These are phyloP conservation scores for Iodosphaeria phyllophila DNA, from an alignment of 2,329 filamentous ascomycete genomes.

Conservation along the genomic window DNA sequence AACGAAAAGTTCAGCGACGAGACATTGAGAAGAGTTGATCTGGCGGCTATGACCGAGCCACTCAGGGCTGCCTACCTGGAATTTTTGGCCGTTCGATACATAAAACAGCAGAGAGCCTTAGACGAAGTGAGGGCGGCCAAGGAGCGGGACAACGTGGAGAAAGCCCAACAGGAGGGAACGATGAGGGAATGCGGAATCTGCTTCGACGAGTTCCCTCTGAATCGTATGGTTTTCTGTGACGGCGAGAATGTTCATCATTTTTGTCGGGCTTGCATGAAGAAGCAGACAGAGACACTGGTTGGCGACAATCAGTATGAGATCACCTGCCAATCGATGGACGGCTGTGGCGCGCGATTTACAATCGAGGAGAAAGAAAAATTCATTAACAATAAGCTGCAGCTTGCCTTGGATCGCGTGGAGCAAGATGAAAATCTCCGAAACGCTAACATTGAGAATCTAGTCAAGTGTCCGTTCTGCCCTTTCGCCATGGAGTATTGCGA, in stretches of 20 bases:
- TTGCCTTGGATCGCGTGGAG: conserved; percentile 51
- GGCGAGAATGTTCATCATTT: conserved; percentile 43
- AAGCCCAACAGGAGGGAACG: conserved; percentile 27
- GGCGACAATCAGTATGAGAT: conserved; percentile 51
- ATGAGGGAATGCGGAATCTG: conserved; percentile 57
- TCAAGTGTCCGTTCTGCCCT: conserved; percentile 64
- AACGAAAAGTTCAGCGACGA: conserved; percentile 5
- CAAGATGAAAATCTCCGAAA: conserved; percentile 50
- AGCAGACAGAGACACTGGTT: conserved; percentile 47
- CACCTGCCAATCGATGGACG: conserved; percentile 50
- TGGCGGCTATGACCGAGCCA: conserved; percentile 7
- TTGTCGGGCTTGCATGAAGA: conserved; percentile 47
- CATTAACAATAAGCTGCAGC: conserved; percentile 35
- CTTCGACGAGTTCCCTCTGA: conserved; percentile 44
- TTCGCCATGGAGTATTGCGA: conserved; percentile 58
- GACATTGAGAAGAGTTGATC: conserved; percentile 6
- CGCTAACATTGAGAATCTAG: conserved; percentile 54
- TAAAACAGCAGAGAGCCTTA: conserved; percentile 9
- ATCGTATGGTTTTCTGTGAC: conserved; percentile 50
- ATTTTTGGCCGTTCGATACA: conserved; percentile 13
- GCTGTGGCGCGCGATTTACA: conserved; percentile 44
- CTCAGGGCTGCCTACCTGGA: conserved; percentile 20
- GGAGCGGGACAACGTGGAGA: conserved; percentile 18
- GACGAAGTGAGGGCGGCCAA: conserved; percentile 11
- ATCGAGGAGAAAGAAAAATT: conserved; percentile 33